Evolutionary conservation across 257 asterid species (phyloP).

Genomic region (Nicotiana noctiflora): DNA sequence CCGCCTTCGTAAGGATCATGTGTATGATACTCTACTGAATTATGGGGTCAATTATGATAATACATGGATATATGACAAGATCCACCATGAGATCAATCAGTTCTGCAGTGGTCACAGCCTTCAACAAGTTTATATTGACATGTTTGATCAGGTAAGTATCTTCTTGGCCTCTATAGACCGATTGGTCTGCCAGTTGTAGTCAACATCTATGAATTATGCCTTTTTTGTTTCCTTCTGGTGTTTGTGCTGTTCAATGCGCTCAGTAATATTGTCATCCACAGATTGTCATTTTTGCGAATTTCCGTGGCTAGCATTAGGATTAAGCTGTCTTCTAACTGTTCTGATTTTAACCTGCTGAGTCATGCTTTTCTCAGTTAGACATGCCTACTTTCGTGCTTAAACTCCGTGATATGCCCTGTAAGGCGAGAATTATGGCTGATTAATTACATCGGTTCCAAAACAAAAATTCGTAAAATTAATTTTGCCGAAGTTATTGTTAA

Average conservation of each 20-base stretch:
- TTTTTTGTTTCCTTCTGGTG: background rate
- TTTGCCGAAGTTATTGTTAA: background rate
- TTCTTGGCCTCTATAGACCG: background rate
- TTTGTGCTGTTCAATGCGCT: background rate
- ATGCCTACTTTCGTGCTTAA: background rate
- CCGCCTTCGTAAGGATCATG: slow-evolving; percentile 79
- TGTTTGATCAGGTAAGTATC: slow-evolving; percentile 86
- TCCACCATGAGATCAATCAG: slow-evolving; percentile 98
- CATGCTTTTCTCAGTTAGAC: background rate
- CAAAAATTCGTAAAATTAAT: background rate
- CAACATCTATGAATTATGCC: background rate
- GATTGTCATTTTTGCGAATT: background rate
- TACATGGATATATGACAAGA: slow-evolving; percentile 98
- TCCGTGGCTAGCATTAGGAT: background rate
- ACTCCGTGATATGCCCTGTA: background rate
- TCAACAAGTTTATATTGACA: slow-evolving; percentile 96
- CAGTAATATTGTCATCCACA: background rate
- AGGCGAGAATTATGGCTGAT: background rate
- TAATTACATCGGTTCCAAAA: background rate
- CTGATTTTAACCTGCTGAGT: background rate
- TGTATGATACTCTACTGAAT: slow-evolving; percentile 66
- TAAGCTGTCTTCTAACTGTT: background rate
- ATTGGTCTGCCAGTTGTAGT: background rate
- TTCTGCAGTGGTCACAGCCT: slow-evolving; percentile 93
- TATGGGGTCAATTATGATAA: slow-evolving; percentile 92